Evolutionary conservation across 345 rosid genomes (phyloP).

Genomic region (Pugionium cornutum): DNA sequence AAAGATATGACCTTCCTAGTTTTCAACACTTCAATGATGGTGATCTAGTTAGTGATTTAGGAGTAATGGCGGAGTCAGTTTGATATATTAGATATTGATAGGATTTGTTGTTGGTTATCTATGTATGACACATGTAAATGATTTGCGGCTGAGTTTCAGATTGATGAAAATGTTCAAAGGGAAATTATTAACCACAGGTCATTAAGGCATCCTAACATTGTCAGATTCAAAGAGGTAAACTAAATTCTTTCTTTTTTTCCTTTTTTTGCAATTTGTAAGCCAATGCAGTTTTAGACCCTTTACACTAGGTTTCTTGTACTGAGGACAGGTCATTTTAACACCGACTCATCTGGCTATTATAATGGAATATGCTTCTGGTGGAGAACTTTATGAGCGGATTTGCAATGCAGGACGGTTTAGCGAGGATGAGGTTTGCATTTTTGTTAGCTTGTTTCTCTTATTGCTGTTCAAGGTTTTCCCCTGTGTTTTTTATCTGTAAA

Average conservation of each 20-base stretch:
- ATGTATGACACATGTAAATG: too few species aligned
- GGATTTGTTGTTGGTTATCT: background rate
- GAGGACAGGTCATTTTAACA: conserved; percentile 70
- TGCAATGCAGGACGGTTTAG: conserved; percentile 84
- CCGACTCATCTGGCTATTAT: conserved; percentile 94
- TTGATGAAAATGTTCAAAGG: conserved; percentile 72
- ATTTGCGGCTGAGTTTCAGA: conserved; percentile 38
- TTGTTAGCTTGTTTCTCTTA: background rate
- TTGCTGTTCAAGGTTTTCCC: background rate
- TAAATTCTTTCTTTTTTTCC: too few species aligned
- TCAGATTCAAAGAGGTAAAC: conserved; percentile 63
- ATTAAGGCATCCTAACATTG: conserved; percentile 66
- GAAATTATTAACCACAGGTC: conserved; percentile 80
- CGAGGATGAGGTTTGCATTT: conserved; percentile 74
- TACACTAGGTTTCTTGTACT: too few species aligned
- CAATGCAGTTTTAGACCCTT: too few species aligned
- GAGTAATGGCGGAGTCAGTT: too few species aligned
- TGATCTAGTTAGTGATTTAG: too few species aligned
- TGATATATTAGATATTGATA: conserved; percentile 54
- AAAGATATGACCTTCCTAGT: too few species aligned
- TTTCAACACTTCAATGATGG: too few species aligned
- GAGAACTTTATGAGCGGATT: conserved; percentile 89
- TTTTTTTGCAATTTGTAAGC: background rate
- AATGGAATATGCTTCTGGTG: conserved; percentile 97
- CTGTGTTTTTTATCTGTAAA: conserved; percentile 19